Evolutionary conservation across 1,284 basidiomycete species (phyloP), one percentile per base, ranked within the genome.

Genomic region (Xanthoconium separans): DNA sequence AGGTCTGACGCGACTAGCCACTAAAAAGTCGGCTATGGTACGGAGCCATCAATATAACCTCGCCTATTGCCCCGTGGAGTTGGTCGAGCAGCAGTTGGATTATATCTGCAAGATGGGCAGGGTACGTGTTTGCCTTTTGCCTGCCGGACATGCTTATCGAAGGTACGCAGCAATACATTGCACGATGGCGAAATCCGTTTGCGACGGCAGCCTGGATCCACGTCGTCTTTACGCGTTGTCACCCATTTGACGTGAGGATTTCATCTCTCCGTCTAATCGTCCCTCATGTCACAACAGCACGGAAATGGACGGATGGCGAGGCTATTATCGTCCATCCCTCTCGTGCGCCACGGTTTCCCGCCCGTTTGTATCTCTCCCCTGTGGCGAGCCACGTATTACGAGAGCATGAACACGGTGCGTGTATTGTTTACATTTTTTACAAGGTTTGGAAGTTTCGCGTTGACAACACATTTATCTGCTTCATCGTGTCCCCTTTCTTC

Each of bases 181-280:
- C 64, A 4, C 58, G 66, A 31, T 72, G 71, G 71, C 67, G 68
- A 33, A 76, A 77, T 51, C 74, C 75, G 10, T 78, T 77, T 53
- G 72, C 74, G 12, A 72, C 71, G 1, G 74, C 76, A 24, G 75
- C 74, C 20, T 78, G 76, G 76, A 58, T 76, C 3, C 76, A 78
- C 53, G 63, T 77, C 5, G 67, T 73, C 0, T 61, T 78, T 47
- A 72, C 66, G n/a, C 66, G 73, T 7, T 77, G 75, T 51, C 76
- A 78, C 57, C 76, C 76, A 1, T 78, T 77, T 36, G 73, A 78
- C 41, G 75, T 75, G 62, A 50, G 68, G 12, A 1, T 24, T 20
- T 16, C 16, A n/a, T n/a, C 2, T 43, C 7, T 29, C 12, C 6
- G 9, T 44, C 27, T 18, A 13, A 45, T 52, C 36, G 18, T 16